These are phyloP conservation scores for Emydomyces testavorans DNA, from an alignment of 2,329 filamentous ascomycete genomes.

Conservation along the genomic window DNA sequence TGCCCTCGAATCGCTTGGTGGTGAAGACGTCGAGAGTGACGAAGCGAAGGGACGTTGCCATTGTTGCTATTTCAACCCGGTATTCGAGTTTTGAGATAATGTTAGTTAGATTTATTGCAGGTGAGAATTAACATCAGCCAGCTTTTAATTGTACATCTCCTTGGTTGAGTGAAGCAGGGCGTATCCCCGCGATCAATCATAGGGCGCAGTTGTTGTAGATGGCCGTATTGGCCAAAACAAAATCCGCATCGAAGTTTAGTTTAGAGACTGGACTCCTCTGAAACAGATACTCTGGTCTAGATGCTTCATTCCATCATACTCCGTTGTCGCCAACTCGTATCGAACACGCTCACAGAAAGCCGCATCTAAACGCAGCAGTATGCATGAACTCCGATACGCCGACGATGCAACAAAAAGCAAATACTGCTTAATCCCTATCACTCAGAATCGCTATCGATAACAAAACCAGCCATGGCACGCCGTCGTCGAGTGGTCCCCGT, in stretches of 20 bases:
- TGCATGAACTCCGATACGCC: not conserved
- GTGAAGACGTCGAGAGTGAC: constrained; percentile 37
- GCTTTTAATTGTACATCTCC: not conserved
- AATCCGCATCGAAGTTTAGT: not conserved
- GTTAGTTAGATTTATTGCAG: not conserved
- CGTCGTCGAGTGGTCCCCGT: constrained; percentile 25
- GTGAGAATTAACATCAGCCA: not conserved
- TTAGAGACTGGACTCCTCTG: not conserved
- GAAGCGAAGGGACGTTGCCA: constrained; percentile 25
- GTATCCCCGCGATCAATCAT: constrained; percentile 9
- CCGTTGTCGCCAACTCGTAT: not conserved
- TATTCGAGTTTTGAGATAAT: not conserved
- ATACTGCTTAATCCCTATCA: constrained; percentile 16
- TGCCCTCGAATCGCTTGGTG: constrained; percentile 38
- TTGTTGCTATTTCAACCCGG: constrained; percentile 9
- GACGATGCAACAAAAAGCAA: constrained; percentile 4
- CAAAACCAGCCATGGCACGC: constrained; percentile 29
- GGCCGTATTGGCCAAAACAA: not conserved
- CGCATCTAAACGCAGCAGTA: not conserved
- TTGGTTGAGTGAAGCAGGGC: not conserved
- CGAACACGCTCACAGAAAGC: not conserved
- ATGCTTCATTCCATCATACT: not conserved
- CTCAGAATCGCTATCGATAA: constrained; percentile 36
- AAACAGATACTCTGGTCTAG: not conserved
- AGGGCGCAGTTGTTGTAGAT: not conserved